Evolutionary conservation across 768 basidiomycete genomes (phyloP), one percentile per base, ranked within the genome.

Genomic region (Kwoniella newhampshirensis): DNA sequence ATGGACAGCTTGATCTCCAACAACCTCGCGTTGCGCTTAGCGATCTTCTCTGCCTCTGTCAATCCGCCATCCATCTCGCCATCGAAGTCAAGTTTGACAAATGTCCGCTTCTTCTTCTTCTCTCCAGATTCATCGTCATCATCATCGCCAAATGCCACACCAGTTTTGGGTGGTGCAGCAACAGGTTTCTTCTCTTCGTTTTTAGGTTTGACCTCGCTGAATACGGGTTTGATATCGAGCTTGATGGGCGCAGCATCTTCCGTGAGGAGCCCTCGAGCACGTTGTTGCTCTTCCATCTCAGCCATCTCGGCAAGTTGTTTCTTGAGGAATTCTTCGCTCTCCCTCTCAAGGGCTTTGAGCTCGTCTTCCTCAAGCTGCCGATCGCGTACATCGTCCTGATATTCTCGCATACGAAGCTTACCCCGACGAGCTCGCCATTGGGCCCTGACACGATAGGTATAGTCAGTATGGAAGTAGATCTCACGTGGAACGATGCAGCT

Each of bases 271-370:
- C 92, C 92, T 6, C 89, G 89, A 70, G 89, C 88, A 62, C 89
- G 85, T 68, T 96, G 91, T 69, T 93, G 88, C 48, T 89, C 88
- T 12, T 88, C 89, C 26, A 94, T 79, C 1, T 89, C 87, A 63
- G 91, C 90, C 86, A 94, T 88, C 75, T 97, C 92, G 62, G 89
- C 89, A 89, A 94, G 91, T 71, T 96, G 92, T 52, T 86, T 82
- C 32, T 89, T 89, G 58, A 97, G 81, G 82, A 98, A 96, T 61
- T 85, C 87, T 76, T 97, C 94, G 0, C 91, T 91, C 77, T 97
- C 91, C 46, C 85, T 83, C 32, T 90, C 85, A 21, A 96, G 81
- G 64, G 89, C 88, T 72, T 90, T 91, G 4, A 85, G 84, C 77
- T 96, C 91, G 49, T 87, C 86, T 41, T 87, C 86, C 75, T 96